These are phyloP conservation scores for Nicotiana knightiana DNA, from an alignment of 257 asterid species.

Conservation along the genomic window DNA sequence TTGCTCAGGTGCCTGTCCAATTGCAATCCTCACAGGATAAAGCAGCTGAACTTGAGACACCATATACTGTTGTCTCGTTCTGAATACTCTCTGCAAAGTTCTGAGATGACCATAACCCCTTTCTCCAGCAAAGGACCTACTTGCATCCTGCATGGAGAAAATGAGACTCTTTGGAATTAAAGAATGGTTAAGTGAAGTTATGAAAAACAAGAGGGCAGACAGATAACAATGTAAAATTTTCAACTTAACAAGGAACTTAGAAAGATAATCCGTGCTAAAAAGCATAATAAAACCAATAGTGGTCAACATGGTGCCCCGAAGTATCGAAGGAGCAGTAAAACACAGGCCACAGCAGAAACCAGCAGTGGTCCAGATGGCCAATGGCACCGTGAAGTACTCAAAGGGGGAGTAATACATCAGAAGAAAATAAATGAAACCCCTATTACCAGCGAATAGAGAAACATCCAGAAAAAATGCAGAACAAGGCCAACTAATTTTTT, in stretches of 20 bases:
- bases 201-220: not conserved
- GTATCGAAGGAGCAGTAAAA: not conserved
- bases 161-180: not conserved
- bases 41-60: conserved; percentile 78
- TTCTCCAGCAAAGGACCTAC: conserved; percentile 67
- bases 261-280: not conserved
- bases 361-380: not conserved
- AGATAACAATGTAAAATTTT: not conserved
- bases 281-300: not conserved
- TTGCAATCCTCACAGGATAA: conserved; percentile 71
- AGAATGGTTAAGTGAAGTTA: not conserved
- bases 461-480: not conserved
- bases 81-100: conserved; percentile 50
- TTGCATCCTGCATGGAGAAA: conserved; percentile 51
- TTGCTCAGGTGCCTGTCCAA: conserved; percentile 59
- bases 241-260: not conserved
- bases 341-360: not conserved
- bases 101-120: conserved; percentile 55
- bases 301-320: not conserved
- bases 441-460: not conserved
- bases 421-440: not conserved
- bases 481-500: not conserved
- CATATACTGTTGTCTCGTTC: conserved; percentile 66
- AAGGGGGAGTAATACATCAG: not conserved
- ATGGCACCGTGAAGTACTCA: not conserved